Evolutionary conservation across 2,329 filamentous ascomycete species (phyloP), one percentile per base, ranked within the genome.

Genomic region (Fusarium ramigenum): DNA sequence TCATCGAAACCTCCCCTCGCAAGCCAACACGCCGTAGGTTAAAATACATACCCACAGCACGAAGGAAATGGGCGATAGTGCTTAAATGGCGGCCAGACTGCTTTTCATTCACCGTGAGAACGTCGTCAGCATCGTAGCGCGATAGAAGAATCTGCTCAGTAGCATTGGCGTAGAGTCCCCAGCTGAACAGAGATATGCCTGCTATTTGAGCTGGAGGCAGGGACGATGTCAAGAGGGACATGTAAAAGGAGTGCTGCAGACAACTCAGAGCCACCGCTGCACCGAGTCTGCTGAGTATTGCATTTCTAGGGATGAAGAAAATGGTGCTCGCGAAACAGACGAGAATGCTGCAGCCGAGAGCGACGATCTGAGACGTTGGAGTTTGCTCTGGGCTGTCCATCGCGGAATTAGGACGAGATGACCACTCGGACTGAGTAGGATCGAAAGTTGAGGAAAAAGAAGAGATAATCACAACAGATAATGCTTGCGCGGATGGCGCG

Each of bases 61-160:
- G 53, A 5, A 32, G 44, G 4, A 66, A 19, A 16, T 23, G 30
- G 0, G 10, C 6, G 3, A 7, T 2, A 4, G 18, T 11, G 11
- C 39, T 25, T 18, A 37, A 28, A 1, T 2, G 3, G 4, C 14
- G 19, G 1, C 7, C 12, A 2, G 4, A 5, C 7, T 3, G 16
- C 2, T 5, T 28, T 2, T 60, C 46, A 1, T 32, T 2, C 3
- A 32, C 18, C 0, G 23, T 7, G 5, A 10, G 18, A 0, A 67
- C 5, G 10, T 66, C 64, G 1, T 18, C 28, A 1, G 19, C 21
- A 11, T 43, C 0, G 2, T 53, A 42, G 14, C 30, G 30, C 1
- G 64, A 67, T 7, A 67, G n/a, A 0, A 67, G 46, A 10, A 66
- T 19, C 4, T 67, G 53, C 5, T 67, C 64, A 1, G 34, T 19